Evolutionary conservation across 345 rosid species (phyloP).

Genomic region (Mercurialis annua): DNA sequence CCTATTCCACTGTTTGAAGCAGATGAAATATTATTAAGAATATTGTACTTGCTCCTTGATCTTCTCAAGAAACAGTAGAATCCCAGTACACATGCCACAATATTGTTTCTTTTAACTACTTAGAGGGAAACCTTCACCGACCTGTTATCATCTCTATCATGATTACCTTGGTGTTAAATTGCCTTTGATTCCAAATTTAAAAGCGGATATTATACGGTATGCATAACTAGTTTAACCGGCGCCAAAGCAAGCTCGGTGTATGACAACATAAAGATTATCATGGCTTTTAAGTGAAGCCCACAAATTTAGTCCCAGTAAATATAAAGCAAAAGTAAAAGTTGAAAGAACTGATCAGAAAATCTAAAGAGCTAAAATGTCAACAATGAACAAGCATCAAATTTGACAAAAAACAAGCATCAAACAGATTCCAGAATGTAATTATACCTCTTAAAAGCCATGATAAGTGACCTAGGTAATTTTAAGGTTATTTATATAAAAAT

Average conservation of each 20-base stretch:
- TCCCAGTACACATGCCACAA: neutral
- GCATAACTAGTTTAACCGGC: neutral
- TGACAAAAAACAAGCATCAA: neutral
- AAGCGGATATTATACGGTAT: too few relatives aligned
- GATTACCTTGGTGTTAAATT: neutral
- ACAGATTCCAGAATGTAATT: neutral
- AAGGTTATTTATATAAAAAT: too few relatives aligned
- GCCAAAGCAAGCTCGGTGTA: neutral
- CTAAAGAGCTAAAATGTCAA: constrained; percentile 1
- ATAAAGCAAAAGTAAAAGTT: neutral
- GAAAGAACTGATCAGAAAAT: neutral
- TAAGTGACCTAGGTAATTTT: too few relatives aligned
- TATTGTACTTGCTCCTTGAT: neutral
- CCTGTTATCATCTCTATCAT: neutral
- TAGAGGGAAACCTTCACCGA: neutral
- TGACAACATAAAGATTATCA: neutral
- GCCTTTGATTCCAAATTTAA: too few relatives aligned
- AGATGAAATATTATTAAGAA: neutral
- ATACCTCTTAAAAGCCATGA: neutral
- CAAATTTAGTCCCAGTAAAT: too few relatives aligned
- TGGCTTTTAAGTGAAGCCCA: too few relatives aligned
- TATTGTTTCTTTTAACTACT: neutral
- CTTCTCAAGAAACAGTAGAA: neutral
- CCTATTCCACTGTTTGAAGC: neutral
- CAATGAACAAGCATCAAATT: too few relatives aligned